phyloP scores from a whole-genome alignment of 164 flowering plant species.

The Stephania japonica region DNA sequence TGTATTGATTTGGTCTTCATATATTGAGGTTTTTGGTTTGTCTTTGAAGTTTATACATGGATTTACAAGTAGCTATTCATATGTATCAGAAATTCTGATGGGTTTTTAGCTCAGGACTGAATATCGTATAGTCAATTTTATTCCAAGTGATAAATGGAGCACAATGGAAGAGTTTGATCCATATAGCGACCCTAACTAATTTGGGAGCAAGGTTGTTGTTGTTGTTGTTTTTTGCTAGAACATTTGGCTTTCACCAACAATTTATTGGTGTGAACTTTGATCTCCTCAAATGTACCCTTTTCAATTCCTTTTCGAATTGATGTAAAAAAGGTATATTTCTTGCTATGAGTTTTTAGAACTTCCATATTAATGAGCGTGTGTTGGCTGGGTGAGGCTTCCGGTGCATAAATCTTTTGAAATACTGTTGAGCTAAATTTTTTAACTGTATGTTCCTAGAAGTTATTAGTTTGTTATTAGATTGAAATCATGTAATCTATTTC shows the following conservation, averaged over 20 bases:
- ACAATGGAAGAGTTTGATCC: no score
- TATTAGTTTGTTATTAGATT: not conserved
- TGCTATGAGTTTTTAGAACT: not conserved
- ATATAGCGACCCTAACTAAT: no score
- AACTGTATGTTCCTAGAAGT: not conserved
- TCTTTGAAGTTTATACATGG: not conserved
- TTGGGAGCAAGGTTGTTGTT: no score
- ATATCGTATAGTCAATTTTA: not conserved
- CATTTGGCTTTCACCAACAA: no score
- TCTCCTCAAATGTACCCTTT: not conserved
- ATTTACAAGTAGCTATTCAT: not conserved
- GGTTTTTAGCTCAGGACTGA: not conserved
- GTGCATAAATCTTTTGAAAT: not conserved
- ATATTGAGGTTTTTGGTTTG: no score
- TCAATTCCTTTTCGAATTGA: not conserved
- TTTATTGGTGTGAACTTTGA: no score
- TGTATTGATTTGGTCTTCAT: not conserved
- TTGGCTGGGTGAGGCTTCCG: not conserved
- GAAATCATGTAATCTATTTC: not conserved
- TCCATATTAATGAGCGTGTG: not conserved
- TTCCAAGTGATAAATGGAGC: no score
- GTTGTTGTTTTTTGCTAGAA: no score
- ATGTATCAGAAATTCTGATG: not conserved
- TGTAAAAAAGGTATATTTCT: not conserved
- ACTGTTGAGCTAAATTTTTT: not conserved